These are phyloP conservation scores for Fraxinus floribunda DNA, from an alignment of 305 asterid genomes.

Conservation along the genomic window DNA sequence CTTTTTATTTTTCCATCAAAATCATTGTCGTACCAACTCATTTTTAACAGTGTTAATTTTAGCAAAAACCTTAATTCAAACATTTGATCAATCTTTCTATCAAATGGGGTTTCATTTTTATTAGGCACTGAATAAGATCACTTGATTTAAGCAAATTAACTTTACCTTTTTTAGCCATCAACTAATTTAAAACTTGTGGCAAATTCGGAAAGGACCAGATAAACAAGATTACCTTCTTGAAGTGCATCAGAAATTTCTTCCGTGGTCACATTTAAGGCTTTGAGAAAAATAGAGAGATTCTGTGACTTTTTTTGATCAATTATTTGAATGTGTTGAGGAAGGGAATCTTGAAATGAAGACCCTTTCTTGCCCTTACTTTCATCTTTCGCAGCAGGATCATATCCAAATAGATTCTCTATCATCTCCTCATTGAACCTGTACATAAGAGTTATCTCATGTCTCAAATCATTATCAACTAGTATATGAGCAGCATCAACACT, in stretches of 20 bases:
- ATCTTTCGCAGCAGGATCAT: constrained; percentile 33
- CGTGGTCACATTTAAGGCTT: constrained; percentile 49
- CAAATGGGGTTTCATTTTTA: neutral
- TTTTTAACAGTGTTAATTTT: neutral
- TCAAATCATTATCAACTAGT: neutral
- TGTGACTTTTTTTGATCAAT: constrained; percentile 51
- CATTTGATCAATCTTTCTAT: neutral
- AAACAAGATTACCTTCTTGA: constrained; percentile 42
- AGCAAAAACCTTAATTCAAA: neutral
- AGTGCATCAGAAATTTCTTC: constrained; percentile 59
- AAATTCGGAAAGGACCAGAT: neutral
- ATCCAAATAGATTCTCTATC: constrained; percentile 54
- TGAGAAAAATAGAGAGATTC: constrained; percentile 50
- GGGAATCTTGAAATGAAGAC: constrained; percentile 26
- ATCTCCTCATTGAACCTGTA: constrained; percentile 56
- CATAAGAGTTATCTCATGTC: constrained; percentile 5
- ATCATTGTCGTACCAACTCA: neutral
- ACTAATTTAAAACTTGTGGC: neutral
- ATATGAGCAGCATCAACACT: neutral
- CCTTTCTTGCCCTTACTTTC: constrained; percentile 25
- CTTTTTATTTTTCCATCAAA: neutral
- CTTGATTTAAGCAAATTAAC: neutral
- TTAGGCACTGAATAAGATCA: neutral
- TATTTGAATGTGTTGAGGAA: constrained; percentile 35
- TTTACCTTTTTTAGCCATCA: neutral